These are phyloP conservation scores for Phytopythium sindhum DNA, from an alignment of 352 stramenopile species.

Conservation along the genomic window DNA sequence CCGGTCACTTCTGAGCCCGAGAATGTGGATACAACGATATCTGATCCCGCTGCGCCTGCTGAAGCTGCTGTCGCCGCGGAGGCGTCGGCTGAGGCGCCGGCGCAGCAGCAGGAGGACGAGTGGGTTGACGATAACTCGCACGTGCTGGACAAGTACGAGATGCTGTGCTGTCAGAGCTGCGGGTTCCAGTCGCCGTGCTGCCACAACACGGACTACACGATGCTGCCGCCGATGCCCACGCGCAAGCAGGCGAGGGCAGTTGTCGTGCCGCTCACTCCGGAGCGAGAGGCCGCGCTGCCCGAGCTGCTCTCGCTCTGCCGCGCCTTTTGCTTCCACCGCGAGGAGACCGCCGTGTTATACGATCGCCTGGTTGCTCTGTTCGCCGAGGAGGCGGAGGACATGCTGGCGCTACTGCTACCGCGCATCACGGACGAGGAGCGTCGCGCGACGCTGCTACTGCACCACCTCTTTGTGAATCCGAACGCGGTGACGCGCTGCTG, in stretches of 20 bases:
- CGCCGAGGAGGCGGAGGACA: constrained; percentile 10
- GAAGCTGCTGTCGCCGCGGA: neutral
- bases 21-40: neutral
- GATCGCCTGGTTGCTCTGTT: constrained; percentile 29
- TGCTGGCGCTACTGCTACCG: constrained; percentile 31
- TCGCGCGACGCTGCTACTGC: constrained; percentile 43
- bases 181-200: constrained; percentile 62
- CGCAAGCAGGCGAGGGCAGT: constrained; percentile 8
- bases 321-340: constrained; percentile 39
- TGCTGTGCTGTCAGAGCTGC: constrained; percentile 54
- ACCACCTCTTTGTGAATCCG: constrained; percentile 39
- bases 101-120: neutral
- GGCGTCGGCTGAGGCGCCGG: neutral
- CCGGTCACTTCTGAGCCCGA: neutral
- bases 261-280: constrained; percentile 13
- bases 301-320: constrained; percentile 20
- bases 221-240: constrained; percentile 24
- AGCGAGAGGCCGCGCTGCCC: constrained; percentile 16
- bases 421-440: constrained; percentile 54
- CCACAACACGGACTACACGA: constrained; percentile 54
- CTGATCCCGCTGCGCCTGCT: neutral
- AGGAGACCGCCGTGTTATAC: constrained; percentile 28
- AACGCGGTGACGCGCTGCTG: constrained; percentile 52
- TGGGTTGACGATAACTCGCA: constrained; percentile 32
- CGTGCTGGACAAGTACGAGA: constrained; percentile 55